phyloP scores from a whole-genome alignment of 495 filamentous ascomycete species.

The Lepraria neglecta region DNA sequence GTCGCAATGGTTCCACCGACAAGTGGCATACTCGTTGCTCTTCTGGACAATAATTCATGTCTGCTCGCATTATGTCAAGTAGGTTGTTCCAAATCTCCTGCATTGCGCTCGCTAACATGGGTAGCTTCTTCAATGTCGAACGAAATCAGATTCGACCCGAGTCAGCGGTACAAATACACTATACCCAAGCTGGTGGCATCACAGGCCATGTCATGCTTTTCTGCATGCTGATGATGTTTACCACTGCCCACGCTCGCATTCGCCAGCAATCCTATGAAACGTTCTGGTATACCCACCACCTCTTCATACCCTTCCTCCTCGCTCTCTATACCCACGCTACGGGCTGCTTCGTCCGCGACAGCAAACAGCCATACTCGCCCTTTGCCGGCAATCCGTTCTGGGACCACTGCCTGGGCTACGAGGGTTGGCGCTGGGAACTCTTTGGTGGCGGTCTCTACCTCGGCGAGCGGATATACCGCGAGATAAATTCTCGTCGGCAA shows the following conservation, averaged over 20 bases:
- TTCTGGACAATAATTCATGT: conserved; percentile 76
- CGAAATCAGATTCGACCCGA: conserved; percentile 72
- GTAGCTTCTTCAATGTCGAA: conserved; percentile 92
- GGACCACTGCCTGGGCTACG: conserved; percentile 89
- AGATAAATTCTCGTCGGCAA: conserved; percentile 70
- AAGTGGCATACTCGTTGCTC: conserved; percentile 84
- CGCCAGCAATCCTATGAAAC: conserved; percentile 96
- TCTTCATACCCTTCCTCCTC: conserved; percentile 93
- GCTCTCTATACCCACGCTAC: conserved; percentile 93
- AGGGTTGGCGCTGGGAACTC: conserved; percentile 97
- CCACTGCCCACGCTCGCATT: conserved; percentile 86
- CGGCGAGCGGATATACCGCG: conserved; percentile 81
- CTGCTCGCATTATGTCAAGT: conserved; percentile 90
- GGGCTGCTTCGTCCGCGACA: conserved; percentile 90
- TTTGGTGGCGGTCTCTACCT: conserved; percentile 82
- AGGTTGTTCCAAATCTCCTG: conserved; percentile 35
- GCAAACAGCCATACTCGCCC: conserved; percentile 62
- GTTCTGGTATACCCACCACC: conserved; percentile 98
- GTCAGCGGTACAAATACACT: conserved; percentile 88
- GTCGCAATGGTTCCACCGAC: conserved; percentile 92
- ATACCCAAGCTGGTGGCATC: conserved; percentile 78
- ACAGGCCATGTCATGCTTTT: conserved; percentile 97
- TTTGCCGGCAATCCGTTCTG: conserved; percentile 78
- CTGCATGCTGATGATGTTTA: conserved; percentile 99
- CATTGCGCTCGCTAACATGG: conserved; percentile 28